Evolutionary conservation across 2,329 filamentous ascomycete genomes (phyloP), one percentile per base, ranked within the genome.

Genomic region (Apiospora saccharicola): DNA sequence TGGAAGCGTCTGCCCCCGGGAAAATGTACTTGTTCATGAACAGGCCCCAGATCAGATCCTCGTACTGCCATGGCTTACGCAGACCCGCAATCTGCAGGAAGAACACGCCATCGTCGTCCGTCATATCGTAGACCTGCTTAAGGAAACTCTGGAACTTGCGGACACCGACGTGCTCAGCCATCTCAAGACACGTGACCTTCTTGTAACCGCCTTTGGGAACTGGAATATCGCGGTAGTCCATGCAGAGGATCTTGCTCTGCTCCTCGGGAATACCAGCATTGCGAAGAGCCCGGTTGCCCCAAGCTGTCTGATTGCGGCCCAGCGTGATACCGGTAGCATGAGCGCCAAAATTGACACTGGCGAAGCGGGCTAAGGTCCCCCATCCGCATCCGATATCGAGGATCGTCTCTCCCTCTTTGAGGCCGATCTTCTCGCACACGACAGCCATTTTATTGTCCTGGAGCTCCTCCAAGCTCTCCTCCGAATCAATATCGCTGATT

Each of bases 1-100:
- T 97, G 61, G 94, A 97, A 70, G 96, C 96, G 81, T 98, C 96
- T 70, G 96, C 96, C 81, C 96, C 96, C 46, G 95, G 96, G 90
- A 98, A 98, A 83, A 98, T 89, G 85, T 98, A 98, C 87, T 98
- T 98, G 92, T 98, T 98, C 95, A 98, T 97, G 90, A 98, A 98
- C 67, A 98, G 89, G 82, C 96, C 96, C 96, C 96, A 98, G 83
- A 96, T 93, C 70, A 98, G 90, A 85, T 98, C 96, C 88, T 98
- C 95, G 81, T 98, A 98, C 84, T 98, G 96, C 96, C 96, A 98
- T 75, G 89, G 87, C 87, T 97, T 97, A 78, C 96, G 93, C 74
- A 99, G 90, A 85, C 96, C 96, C 78, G 96, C 95, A 78, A 97
- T 95, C 84, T 98, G 96, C 74, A 98, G 89, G 90, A 96, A 98